Base-by-base conservation (phyloP, 768 basidiomycete genomes). In the Steccherinum ochraceum region DNA sequence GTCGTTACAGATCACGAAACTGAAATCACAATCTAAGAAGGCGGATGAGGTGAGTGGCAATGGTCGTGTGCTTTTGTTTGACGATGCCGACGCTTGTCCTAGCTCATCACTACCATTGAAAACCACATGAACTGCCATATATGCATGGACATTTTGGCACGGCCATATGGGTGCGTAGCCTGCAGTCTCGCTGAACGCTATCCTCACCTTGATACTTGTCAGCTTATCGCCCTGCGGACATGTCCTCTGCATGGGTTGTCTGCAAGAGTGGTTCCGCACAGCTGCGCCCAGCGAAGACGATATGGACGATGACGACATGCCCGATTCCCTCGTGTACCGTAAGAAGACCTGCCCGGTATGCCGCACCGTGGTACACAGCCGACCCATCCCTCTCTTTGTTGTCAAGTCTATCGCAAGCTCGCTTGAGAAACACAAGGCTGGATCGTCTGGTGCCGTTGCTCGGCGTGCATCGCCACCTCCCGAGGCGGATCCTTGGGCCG, bases 141-240 rank as follows among this genome's bases (percentile, higher is more conserved):
- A 41, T 89, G 87, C 60, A 82, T 87, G 71, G 87, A 89, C 18
- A 63, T 81, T 11, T 67, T 88, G 10, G 61, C 73, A 39, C 78
- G 78, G 53, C 87, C 87, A 21, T 83, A 76, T 61, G 79, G 78
- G 86, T 89, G 61, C 56, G 84, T 76, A 40, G 26, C 12, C 45
- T 4, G 20, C 12, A 24, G 35, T 25, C 12, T 5, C 5, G 13
- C 47, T 5, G 5, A 10, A 40, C 12, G 4, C 11, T 1, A 30
- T 7, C 12, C 13, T 13, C 26, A 16, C 42, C 25, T 12, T 40
- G 24, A 57, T 52, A 20, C 56, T 56, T 45, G 57, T 18, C 47
- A 87, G 86, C 1, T 71, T 89, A 41, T 76, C 84, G 1, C 87
- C 87, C 0, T 89, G 87, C 58, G 87, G 87, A 1, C 87, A 89